Base-by-base conservation (phyloP, 2,329 filamentous ascomycete genomes). In the Trichoderma arundinaceum region DNA sequence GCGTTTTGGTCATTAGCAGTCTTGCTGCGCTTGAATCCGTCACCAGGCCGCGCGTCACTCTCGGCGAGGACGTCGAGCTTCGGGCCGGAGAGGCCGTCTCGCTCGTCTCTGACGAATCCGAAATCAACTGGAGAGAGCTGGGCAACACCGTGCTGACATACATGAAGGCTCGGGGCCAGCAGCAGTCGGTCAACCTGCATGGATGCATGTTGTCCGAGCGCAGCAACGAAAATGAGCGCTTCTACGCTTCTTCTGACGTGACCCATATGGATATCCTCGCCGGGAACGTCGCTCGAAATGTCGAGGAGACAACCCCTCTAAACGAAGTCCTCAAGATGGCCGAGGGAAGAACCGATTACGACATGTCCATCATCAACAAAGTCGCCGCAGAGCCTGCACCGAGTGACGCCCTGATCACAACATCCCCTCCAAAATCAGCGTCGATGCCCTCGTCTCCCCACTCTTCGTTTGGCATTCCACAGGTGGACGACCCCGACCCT, bases 1-100 rank as follows among this genome's bases (percentile, higher is more conserved):
- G 94, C 74, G 91, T 98, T 13, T 85, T 97, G 8, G 91, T 97
- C 41, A 94, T 97, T 74, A 97, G 96, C 79, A 93, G 91, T 51
- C 87, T 91, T 52, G 86, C 92, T 65, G 92, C 93, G 7, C 81
- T 98, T 53, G 91, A 97, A 70, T 88, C 91, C 0, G 96, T 97
- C 74, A 92, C 91, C 41, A 89, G 88, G 66, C 81, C 94, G 3
- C 86, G 90, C 61, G 88, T 92, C 64, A 95, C 91, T 0, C 81
- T 98, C 2, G 94, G 94, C 6, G 89, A 90, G 52, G 92, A 97
- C 75, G 85, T 96, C 60, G 89, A 87, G 68, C 87, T 92, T 32
- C 86, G 89, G 7, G 87, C 89, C 7, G 94, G 94, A 1, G 94
- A 94, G 0, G 84, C 95, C 3, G 87, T 84, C 28, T 74, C 82